Percentiles rank a stretch among this genome's conserved stretches.
Evolutionary conservation across 2,329 filamentous ascomycete species (phyloP).

Genomic region (Xylaria sp.): DNA sequence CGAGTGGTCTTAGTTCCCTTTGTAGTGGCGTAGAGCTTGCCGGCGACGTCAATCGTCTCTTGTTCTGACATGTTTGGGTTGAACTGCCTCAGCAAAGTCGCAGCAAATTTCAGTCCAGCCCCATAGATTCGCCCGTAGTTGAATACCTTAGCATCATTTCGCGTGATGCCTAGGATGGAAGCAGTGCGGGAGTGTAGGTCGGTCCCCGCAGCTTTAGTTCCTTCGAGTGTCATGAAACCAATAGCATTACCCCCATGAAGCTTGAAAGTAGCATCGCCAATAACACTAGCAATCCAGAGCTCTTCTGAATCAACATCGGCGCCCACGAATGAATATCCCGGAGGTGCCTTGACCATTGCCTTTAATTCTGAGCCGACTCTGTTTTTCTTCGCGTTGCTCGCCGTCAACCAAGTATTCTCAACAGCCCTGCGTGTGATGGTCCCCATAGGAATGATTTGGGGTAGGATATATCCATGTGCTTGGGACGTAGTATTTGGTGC

Average conservation of each 20-base stretch:
- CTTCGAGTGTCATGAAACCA: slow-evolving; percentile 98
- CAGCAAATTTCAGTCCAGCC: slow-evolving; percentile 93
- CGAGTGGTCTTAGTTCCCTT: slow-evolving; percentile 88
- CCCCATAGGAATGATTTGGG: slow-evolving; percentile 97
- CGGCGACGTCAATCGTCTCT: slow-evolving; percentile 79
- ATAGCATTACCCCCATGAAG: slow-evolving; percentile 96
- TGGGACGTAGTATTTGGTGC: slow-evolving; percentile 35
- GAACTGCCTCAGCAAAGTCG: slow-evolving; percentile 90
- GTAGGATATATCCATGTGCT: slow-evolving; percentile 82
- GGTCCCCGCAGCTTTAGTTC: slow-evolving; percentile 91
- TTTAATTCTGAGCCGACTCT: slow-evolving; percentile 97
- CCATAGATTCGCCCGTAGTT: slow-evolving; percentile 99
- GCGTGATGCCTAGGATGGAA: slow-evolving; percentile 88
- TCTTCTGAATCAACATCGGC: slow-evolving; percentile 98
- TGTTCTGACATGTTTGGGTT: slow-evolving; percentile 84
- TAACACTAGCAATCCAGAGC: slow-evolving; percentile 95
- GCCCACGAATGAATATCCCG: slow-evolving; percentile 92
- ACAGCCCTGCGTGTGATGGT: slow-evolving; percentile 94
- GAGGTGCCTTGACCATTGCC: slow-evolving; percentile 92
- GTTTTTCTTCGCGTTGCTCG: slow-evolving; percentile 95
- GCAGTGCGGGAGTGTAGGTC: slow-evolving; percentile 96
- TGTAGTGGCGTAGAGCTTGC: slow-evolving; percentile 84
- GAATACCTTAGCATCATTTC: slow-evolving; percentile 97
- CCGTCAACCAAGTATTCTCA: slow-evolving; percentile 98
- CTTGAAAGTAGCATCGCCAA: slow-evolving; percentile 94